Base-by-base conservation (phyloP, 2,329 filamentous ascomycete genomes). In the Rutstroemia sp. region DNA sequence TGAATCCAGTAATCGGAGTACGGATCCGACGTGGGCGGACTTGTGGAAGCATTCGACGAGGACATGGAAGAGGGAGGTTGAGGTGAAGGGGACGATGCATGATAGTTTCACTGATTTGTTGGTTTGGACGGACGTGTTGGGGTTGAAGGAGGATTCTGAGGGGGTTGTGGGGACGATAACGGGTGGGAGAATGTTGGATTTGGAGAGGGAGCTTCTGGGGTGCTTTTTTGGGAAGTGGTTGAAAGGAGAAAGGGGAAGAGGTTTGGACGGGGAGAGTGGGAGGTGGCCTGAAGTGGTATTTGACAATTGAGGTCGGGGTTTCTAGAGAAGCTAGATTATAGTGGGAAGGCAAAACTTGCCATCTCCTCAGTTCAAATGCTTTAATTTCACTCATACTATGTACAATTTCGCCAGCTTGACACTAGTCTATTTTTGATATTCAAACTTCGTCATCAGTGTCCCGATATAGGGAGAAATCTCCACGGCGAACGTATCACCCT, bases 391-490 rank as follows among this genome's bases (percentile, higher is more conserved):
- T 17, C 23, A 34, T 47, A 38, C 7, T 46, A 53, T 39, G 27
- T 8, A 16, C 14, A 44, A 42, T 2, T 5, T 25, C 17, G 19
- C 41, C 8, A 25, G n/a, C 8, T 38, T 16, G 3, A 7, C 25
- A 25, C 30, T 50, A 2, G 25, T 51, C 51, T 59, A 79, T 70
- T 64, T 66, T 52, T 64, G 63, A 41, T 60, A 58, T 50, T 63
- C 60, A 55, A 77, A 73, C 58, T 71, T 73, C 21, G 71, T 78
- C 34, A 75, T 69, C 61, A 78, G 64, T 0, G 76, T 79, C 9
- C 76, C 76, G 50, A 79, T 72, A 63, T 76, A 65, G 14, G 76
- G 76, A 52, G 73, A 61, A 56, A 79, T 69, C 69, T 78, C 75
- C 5, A 79, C 75, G 0, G 70, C 67, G 60, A 79, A 77, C 58